phyloP scores from a whole-genome alignment of 352 stramenopile genomes.

The Globisporangium ultimum region DNA sequence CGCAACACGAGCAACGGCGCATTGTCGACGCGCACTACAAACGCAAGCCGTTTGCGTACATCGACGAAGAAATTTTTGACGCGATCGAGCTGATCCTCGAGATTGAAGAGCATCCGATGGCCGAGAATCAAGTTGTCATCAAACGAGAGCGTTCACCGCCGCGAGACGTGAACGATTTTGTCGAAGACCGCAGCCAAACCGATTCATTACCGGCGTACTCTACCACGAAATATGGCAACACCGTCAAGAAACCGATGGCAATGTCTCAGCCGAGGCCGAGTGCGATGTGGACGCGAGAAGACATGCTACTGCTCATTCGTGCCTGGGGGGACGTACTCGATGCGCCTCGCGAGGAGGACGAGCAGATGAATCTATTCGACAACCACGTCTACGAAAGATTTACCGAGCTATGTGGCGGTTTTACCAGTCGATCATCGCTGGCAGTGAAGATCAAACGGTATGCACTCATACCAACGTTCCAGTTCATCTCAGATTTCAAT shows the following conservation, averaged over 20 bases:
- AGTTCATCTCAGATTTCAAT: slow-evolving; percentile 17
- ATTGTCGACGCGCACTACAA: slow-evolving; percentile 14
- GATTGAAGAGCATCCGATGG: slow-evolving; percentile 4
- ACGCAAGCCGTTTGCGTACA: slow-evolving; percentile 16
- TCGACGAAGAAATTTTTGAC: slow-evolving; percentile 16
- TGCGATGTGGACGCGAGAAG: slow-evolving; percentile 6
- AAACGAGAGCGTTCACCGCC: slow-evolving; percentile 4
- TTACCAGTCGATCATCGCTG: slow-evolving; percentile 4
- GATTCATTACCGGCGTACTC: too few species aligned
- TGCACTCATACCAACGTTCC: slow-evolving; percentile 12
- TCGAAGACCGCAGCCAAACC: too few species aligned
- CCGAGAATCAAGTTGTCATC: neutral
- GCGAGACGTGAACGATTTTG: too few species aligned
- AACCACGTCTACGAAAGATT: slow-evolving; percentile 9
- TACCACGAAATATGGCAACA: neutral
- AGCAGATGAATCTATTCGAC: slow-evolving; percentile 9
- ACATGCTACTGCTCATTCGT: slow-evolving; percentile 11
- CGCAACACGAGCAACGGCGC: slow-evolving; percentile 6
- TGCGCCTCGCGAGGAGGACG: slow-evolving; percentile 8
- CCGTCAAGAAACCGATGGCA: slow-evolving; percentile 3
- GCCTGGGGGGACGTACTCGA: slow-evolving; percentile 12
- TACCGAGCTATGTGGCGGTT: neutral
- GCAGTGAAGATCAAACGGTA: slow-evolving; percentile 18
- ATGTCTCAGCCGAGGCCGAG: neutral
- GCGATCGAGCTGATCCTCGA: slow-evolving; percentile 13